Evolutionary conservation across 208 protist genomes (phyloP).

Genomic region (Acanthamoeba triangularis): DNA sequence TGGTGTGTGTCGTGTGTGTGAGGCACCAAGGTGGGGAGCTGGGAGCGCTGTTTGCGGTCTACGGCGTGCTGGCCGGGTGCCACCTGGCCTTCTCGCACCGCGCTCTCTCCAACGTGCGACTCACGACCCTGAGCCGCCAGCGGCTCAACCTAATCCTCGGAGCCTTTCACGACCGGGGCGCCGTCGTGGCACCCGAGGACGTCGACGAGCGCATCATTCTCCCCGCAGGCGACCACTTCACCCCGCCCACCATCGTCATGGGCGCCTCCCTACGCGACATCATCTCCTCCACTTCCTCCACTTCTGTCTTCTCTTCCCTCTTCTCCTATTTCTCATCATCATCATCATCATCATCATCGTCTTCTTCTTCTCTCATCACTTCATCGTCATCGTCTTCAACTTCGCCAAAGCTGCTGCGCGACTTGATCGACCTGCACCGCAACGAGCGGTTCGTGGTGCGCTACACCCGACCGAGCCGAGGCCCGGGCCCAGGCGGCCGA

Average conservation of each 20-base stretch:
- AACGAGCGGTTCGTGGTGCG: background rate
- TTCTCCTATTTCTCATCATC: background rate
- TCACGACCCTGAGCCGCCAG: constrained; percentile 17
- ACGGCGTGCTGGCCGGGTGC: background rate
- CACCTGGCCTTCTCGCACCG: constrained; percentile 24
- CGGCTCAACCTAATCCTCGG: constrained; percentile 14
- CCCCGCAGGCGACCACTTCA: background rate
- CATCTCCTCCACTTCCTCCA: background rate
- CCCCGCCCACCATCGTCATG: background rate
- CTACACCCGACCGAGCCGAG: background rate
- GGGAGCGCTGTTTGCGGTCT: background rate
- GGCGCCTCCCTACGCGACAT: background rate
- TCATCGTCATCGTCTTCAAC: background rate
- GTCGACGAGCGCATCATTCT: background rate
- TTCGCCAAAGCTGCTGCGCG: background rate
- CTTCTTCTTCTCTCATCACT: background rate
- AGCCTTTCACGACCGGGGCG: background rate
- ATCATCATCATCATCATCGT: background rate
- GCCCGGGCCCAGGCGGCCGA: background rate
- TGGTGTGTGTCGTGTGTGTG: background rate
- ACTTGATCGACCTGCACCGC: background rate
- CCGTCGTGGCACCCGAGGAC: background rate
- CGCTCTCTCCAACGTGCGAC: constrained; percentile 23
- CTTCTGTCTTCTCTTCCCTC: background rate
- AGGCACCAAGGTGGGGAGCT: background rate